Evolutionary conservation across 345 rosid genomes (phyloP), one percentile per base, ranked within the genome.

Genomic region (Eutrema japonicum): DNA sequence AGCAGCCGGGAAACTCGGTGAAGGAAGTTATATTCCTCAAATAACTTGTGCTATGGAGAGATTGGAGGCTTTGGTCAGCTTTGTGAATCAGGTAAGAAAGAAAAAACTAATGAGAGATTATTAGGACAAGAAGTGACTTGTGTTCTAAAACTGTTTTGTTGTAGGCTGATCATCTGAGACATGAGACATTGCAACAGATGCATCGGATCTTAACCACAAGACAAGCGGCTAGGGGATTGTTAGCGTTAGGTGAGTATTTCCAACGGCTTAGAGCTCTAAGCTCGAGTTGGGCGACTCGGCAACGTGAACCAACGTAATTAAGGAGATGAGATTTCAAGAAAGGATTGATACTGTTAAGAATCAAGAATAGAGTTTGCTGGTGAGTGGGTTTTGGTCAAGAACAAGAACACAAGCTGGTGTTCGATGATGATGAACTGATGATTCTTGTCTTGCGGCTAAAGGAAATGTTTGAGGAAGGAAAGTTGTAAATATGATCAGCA

Each of bases 141-240:
- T 35, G 35, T 32, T 75, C 13, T 46, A 26, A 27, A 40, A 32
- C 36, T 50, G 35, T 52, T 41, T 51, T 37, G 42, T 26, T 68
- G 74, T 84, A 92, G 99, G 99, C 98, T 48, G 99, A 95, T 77
- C 90, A 95, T 85, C 78, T 95, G 38, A 89, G 96, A 33, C 89
- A 86, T 64, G 93, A 81, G 79, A 88, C 96, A 3, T 60, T 95
- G 80, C 94, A 80, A 73, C 97, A 90, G 72, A 92, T 92, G 96
- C 83, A 82, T 64, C 68, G 83, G 58, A 82, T 87, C 80, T 81
- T 95, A 48, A 90, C 96, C 60, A 80, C 77, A 32, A 82, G 85
- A n/a, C 97, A 92, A 73, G 88, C 91, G 5, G 98, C 97, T 76
- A 81, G 89, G 40, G 94, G 96, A 7, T 83, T 95, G 70, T 86